Evolutionary conservation across 768 basidiomycete genomes (phyloP), one percentile per base, ranked within the genome.

Genomic region (Suillus plorans): DNA sequence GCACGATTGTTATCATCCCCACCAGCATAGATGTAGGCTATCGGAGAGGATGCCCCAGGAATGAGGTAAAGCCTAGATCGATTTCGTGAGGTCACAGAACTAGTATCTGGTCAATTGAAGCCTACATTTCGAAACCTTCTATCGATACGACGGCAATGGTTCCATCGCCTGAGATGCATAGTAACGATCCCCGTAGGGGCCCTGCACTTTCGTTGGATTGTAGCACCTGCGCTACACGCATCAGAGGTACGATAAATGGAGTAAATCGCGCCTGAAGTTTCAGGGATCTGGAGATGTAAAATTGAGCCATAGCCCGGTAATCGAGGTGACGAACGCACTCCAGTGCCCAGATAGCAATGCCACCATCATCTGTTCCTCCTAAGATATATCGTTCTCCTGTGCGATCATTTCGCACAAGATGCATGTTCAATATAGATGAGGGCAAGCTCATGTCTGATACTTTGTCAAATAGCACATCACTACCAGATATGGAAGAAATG

Each of bases 111-210:
- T 41, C n/a, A 44, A 55, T n/a, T 49, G 25, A 62, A 52, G 76
- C 91, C 69, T 71, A 96, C 96, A 93, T 84, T 61, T 94, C 88
- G 69, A 92, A 87, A 3, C 85, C 88, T 59, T 90, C 89, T 12
- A 93, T 74, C 0, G 80, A 83, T 62, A 98, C 82, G n/a, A 94
- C 84, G 0, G 89, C 94, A 65, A 95, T 85, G 2, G 94, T 94
- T 1, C 95, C 94, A 69, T 94, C 92, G 36, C 79, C 71, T 1
- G 94, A 85, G 8, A 93, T 74, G 69, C 92, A 94, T 13, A 97
- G 72, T 3, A 86, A 78, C 71, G 89, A 91, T 4, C 88, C 90
- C 53, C 81, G 81, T 28, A 96, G 72, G 7, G 87, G 81, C 1
- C 88, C 87, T 2, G 79, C 79, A 18, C 78, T 76, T 22, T 85